phyloP scores from a whole-genome alignment of 139 green algal genomes.

The Mesotaenium endlicherianum region DNA sequence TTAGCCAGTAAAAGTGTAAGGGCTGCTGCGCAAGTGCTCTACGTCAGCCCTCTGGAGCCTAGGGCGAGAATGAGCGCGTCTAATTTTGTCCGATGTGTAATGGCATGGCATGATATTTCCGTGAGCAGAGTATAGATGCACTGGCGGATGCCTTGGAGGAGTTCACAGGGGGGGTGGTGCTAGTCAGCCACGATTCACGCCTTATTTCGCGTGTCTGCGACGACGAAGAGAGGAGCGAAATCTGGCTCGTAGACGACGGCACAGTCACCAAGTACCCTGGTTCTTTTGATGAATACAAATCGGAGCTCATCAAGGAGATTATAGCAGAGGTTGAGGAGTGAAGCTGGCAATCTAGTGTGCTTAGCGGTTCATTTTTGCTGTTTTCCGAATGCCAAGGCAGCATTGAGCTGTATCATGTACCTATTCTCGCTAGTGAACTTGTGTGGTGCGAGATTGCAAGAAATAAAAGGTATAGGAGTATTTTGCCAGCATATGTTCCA shows the following conservation, averaged over 20 bases:
- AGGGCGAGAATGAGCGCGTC: too few relatives aligned
- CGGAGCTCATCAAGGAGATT: conserved; percentile 93
- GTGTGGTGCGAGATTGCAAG: too few relatives aligned
- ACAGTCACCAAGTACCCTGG: conserved; percentile 81
- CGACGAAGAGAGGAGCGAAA: conserved; percentile 85
- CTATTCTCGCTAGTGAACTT: too few relatives aligned
- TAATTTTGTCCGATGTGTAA: too few relatives aligned
- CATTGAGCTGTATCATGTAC: too few relatives aligned
- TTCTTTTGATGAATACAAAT: conserved; percentile 90
- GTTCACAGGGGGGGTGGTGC: conserved; percentile 93
- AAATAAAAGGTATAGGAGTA: too few relatives aligned
- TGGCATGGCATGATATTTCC: too few relatives aligned
- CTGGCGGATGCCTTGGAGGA: conserved; percentile 85
- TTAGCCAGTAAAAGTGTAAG: too few relatives aligned
- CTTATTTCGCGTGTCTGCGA: conserved; percentile 86
- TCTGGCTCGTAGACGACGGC: conserved; percentile 97
- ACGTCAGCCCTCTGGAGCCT: too few relatives aligned
- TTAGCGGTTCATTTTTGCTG: neutral
- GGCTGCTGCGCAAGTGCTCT: too few relatives aligned
- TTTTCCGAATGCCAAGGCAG: too few relatives aligned
- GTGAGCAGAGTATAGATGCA: conserved; percentile 95
- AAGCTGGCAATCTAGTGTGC: conserved; percentile 52
- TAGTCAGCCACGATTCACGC: conserved; percentile 96
- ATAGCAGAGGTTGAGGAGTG: conserved; percentile 88
- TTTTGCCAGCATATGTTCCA: too few relatives aligned